Evolutionary conservation across 129 eudicot genomes (phyloP), one percentile per base, ranked within the genome.

Genomic region (Chrysanthemum makinoi): DNA sequence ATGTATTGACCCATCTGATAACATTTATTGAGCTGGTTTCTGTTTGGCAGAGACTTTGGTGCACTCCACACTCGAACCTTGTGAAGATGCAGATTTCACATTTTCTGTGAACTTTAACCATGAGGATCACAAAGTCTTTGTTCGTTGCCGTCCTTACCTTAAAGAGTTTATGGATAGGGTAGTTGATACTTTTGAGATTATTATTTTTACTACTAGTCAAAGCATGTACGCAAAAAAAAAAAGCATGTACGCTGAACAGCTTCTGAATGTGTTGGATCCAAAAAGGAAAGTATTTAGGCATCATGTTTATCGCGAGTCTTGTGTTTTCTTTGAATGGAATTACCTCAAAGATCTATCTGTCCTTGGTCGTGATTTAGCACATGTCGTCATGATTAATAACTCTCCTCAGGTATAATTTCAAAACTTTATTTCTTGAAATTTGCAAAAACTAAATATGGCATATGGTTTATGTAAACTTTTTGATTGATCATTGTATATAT

Each of bases 321-420:
- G 99, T 74, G 88, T 95, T 7, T 81, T 70, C 74, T 86, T 95
- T 19, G 89, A 95, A 72, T 96, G 97, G 16, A 95, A 95, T 75
- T 90, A 95, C 75, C 88, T 95, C 69, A 95, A 95, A 80, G 99
- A 95, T 80, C 76, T 95, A 55, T 86, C 99, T 6, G 80, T 88
- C 74, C 97, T 95, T 81, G 99, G 99, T 74, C 96, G 99, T 69
- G 99, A 95, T 86, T 83, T 95, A 75, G 79, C 99, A n/a, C 91
- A 73, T 59, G 99, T 95, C 61, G 82, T 90, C 60, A 90, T 95
- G 81, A 75, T 95, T 54, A 96, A 95, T 79, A 95, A 95, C 79
- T 95, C 99, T 68, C 99, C 99, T 16, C 99, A 95, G 99, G 97
- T 95, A 84, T 67, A 44, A 60, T 26, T 30, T 2, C 33, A 28